These are phyloP conservation scores for Mycosphaerelloides madeirae DNA, from an alignment of 2,329 filamentous ascomycete species.

Conservation along the genomic window DNA sequence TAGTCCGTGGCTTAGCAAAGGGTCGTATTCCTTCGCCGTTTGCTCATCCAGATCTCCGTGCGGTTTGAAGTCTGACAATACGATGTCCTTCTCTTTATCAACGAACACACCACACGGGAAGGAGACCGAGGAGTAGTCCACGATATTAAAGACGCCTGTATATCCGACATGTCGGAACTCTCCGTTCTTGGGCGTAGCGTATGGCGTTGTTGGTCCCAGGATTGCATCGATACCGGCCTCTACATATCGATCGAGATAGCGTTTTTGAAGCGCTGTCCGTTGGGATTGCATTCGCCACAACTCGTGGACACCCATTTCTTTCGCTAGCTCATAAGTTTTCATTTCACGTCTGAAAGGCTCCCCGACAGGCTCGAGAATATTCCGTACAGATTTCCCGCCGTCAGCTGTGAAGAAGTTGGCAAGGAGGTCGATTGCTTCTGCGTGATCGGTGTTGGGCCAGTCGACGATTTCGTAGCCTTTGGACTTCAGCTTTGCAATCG, in stretches of 20 bases:
- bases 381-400: slow-evolving; percentile 45
- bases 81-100: slow-evolving; percentile 37
- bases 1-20: slow-evolving; percentile 39
- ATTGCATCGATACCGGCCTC: slow-evolving; percentile 41
- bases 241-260: slow-evolving; percentile 45
- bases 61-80: slow-evolving; percentile 20
- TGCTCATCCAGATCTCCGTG: slow-evolving; percentile 38
- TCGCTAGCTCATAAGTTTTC: slow-evolving; percentile 40
- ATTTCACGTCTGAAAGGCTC: slow-evolving; percentile 50
- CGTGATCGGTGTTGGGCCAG: slow-evolving; percentile 52
- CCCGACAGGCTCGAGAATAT: slow-evolving; percentile 37
- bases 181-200: slow-evolving; percentile 39
- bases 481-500: slow-evolving; percentile 48
- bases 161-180: slow-evolving; percentile 44
- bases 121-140: slow-evolving; percentile 44
- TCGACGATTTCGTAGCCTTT: slow-evolving; percentile 54
- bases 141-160: slow-evolving; percentile 43
- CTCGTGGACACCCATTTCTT: slow-evolving; percentile 39
- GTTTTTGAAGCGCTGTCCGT: slow-evolving; percentile 38
- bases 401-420: slow-evolving; percentile 47
- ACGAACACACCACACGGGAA: slow-evolving; percentile 41
- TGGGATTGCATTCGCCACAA: slow-evolving; percentile 49
- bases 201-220: slow-evolving; percentile 44
- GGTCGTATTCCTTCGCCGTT: slow-evolving; percentile 33
- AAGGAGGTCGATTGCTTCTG: slow-evolving; percentile 47